Conservation (phyloP, 2,329 filamentous ascomycete species). For the Apiospora koreana region DNA sequence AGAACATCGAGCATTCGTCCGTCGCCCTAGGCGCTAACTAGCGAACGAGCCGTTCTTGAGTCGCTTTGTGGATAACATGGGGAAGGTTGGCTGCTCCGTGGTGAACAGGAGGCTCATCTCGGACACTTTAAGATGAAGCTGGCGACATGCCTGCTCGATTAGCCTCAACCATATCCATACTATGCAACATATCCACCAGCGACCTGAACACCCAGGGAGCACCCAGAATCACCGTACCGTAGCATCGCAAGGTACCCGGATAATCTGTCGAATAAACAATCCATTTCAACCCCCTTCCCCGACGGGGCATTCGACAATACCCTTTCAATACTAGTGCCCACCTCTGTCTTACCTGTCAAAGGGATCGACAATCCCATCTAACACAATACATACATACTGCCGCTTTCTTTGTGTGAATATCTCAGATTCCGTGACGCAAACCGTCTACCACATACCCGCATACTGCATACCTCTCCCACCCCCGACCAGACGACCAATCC, state of each 20-base stretch:
- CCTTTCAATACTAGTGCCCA: background rate
- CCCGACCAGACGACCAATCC: background rate
- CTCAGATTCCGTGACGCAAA: background rate
- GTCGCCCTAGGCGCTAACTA: background rate
- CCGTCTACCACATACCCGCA: background rate
- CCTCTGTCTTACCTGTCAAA: constrained; percentile 4
- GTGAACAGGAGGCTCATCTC: constrained; percentile 10
- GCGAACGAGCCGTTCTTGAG: background rate
- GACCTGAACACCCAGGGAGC: too few relatives aligned
- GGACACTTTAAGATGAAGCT: constrained; percentile 13
- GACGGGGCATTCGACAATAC: background rate
- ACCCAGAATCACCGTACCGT: too few relatives aligned
- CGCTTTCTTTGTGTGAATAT: background rate
- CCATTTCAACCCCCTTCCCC: background rate
- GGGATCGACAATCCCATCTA: constrained; percentile 7
- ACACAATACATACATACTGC: constrained; percentile 3
- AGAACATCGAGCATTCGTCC: background rate
- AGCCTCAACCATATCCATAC: background rate
- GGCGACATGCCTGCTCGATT: constrained; percentile 5
- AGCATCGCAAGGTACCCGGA: too few relatives aligned
- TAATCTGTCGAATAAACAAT: constrained; percentile 6
- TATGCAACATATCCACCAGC: background rate
- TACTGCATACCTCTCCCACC: background rate
- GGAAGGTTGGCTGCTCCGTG: background rate
- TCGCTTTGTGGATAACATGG: constrained; percentile 1